Percentiles rank a stretch among this genome's conserved stretches.
Evolutionary conservation across 805 yeast genomes (phyloP).

Genomic region (Saccharomycopsis javanensis): DNA sequence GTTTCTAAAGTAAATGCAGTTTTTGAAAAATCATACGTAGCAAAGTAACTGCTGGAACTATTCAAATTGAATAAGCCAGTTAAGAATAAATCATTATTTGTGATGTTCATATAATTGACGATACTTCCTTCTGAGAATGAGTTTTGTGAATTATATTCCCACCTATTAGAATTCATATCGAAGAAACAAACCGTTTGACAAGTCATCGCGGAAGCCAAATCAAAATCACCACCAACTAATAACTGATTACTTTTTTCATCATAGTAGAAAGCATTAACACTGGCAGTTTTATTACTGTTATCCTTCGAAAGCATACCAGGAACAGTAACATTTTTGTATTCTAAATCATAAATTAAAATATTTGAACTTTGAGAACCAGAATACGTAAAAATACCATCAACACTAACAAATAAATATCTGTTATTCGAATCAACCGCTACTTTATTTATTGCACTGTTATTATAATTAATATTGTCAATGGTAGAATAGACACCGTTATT

Average conservation of each 20-base stretch:
- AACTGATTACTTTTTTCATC: slow-evolving; percentile 35
- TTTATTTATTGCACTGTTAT: slow-evolving; percentile 13
- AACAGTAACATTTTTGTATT: slow-evolving; percentile 31
- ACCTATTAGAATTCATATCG: slow-evolving; percentile 41
- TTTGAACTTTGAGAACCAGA: slow-evolving; percentile 30
- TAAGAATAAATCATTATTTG: slow-evolving; percentile 31
- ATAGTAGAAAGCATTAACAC: slow-evolving; percentile 33
- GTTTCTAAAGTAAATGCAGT: slow-evolving; percentile 23
- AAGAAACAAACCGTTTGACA: slow-evolving; percentile 64
- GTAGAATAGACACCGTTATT: slow-evolving; percentile 13
- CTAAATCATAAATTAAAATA: slow-evolving; percentile 43
- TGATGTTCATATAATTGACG: slow-evolving; percentile 44
- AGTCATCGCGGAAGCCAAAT: slow-evolving; percentile 41
- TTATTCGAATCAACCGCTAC: slow-evolving; percentile 13
- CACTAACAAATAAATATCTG: slow-evolving; percentile 36
- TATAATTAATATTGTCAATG: slow-evolving; percentile 20
- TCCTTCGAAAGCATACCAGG: slow-evolving; percentile 37
- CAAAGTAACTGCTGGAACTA: slow-evolving; percentile 33
- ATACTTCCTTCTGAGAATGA: slow-evolving; percentile 36
- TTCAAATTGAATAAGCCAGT: slow-evolving; percentile 46
- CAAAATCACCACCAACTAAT: slow-evolving; percentile 68
- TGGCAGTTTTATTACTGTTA: slow-evolving; percentile 29
- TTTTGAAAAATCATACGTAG: slow-evolving; percentile 43
- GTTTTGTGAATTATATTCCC: slow-evolving; percentile 36
- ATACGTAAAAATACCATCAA: slow-evolving; percentile 29